A percentile compares a stretch with the other conserved stretches of the same genome.
Conservation (phyloP, 371 early-diverging fungal genomes). For the Funneliformis caledonium region DNA sequence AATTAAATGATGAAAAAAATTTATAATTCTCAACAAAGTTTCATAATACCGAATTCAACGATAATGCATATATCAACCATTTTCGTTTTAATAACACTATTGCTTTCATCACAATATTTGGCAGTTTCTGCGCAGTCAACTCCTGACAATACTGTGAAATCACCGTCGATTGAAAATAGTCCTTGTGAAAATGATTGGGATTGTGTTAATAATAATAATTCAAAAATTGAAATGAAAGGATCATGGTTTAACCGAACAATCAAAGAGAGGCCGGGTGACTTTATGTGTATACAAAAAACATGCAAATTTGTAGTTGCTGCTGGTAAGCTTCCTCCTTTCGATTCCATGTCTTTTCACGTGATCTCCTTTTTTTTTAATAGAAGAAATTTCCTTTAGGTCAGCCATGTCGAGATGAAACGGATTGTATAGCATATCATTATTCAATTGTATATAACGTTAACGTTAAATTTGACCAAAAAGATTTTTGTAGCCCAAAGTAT, state of each 20-base stretch:
- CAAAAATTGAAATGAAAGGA: too few relatives aligned
- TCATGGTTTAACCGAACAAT: too few relatives aligned
- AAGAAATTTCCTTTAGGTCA: conserved; percentile 46
- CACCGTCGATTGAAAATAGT: not conserved
- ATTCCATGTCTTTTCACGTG: conserved; percentile 42
- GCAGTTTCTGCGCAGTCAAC: not conserved
- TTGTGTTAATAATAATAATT: not conserved
- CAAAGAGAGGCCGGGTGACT: conserved; percentile 42
- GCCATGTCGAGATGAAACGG: conserved; percentile 54
- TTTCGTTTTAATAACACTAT: not conserved
- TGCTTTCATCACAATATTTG: not conserved
- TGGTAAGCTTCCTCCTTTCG: conserved; percentile 47
- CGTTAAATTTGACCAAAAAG: conserved; percentile 42
- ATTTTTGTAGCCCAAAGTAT: conserved; percentile 55
- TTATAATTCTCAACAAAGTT: not conserved
- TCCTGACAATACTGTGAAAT: too few relatives aligned
- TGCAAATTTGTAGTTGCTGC: conserved; percentile 53
- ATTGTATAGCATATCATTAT: conserved; percentile 64
- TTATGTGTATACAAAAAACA: conserved; percentile 47
- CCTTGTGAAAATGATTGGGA: not conserved
- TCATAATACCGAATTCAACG: too few relatives aligned
- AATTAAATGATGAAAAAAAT: too few relatives aligned
- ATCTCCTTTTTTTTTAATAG: not conserved
- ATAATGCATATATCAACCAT: not conserved
- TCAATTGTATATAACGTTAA: conserved; percentile 43